A percentile compares a stretch with the other conserved stretches of the same genome.
These are phyloP conservation scores for Gaertneriomyces sp. DNA, from an alignment of 192 early-diverging fungal genomes.

Conservation along the genomic window DNA sequence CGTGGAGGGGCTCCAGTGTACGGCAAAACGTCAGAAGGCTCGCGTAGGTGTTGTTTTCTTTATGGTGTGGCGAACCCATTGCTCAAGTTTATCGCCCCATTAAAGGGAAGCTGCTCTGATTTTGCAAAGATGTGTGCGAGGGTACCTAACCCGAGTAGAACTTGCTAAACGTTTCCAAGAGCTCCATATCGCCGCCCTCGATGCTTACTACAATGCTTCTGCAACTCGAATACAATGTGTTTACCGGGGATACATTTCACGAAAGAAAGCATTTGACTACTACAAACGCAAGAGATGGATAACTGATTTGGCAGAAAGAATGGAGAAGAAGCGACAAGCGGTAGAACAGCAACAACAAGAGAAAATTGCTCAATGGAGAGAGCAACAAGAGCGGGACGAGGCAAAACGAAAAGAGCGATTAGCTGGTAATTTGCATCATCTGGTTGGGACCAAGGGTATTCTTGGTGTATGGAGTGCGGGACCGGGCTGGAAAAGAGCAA, in stretches of 20 bases:
- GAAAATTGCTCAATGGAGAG: slow-evolving; percentile 11
- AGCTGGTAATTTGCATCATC: slow-evolving; percentile 42
- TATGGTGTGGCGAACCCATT: not conserved
- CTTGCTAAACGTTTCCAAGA: not conserved
- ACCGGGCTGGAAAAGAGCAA: not conserved
- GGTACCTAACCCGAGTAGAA: slow-evolving; percentile 34
- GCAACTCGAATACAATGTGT: slow-evolving; percentile 15
- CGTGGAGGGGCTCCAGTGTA: slow-evolving; percentile 33
- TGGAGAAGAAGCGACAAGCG: slow-evolving; percentile 22
- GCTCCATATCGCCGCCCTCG: not conserved
- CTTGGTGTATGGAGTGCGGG: slow-evolving; percentile 37
- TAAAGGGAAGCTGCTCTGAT: slow-evolving; percentile 14
- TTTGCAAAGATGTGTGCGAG: slow-evolving; percentile 39
- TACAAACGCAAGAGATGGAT: slow-evolving; percentile 40
- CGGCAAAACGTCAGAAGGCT: slow-evolving; percentile 6
- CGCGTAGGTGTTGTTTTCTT: not conserved
- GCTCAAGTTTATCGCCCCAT: not conserved
- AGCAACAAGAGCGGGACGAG: slow-evolving; percentile 7
- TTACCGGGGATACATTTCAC: slow-evolving; percentile 41
- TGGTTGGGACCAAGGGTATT: slow-evolving; percentile 41
- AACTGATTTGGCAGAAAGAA: slow-evolving; percentile 10
- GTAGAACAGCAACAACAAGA: slow-evolving; percentile 34
- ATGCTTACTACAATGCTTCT: not conserved
- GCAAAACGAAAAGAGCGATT: slow-evolving; percentile 14
- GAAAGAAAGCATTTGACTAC: slow-evolving; percentile 44